Base-by-base conservation (phyloP, 805 yeast species). In the Metschnikowia gelsemii region DNA sequence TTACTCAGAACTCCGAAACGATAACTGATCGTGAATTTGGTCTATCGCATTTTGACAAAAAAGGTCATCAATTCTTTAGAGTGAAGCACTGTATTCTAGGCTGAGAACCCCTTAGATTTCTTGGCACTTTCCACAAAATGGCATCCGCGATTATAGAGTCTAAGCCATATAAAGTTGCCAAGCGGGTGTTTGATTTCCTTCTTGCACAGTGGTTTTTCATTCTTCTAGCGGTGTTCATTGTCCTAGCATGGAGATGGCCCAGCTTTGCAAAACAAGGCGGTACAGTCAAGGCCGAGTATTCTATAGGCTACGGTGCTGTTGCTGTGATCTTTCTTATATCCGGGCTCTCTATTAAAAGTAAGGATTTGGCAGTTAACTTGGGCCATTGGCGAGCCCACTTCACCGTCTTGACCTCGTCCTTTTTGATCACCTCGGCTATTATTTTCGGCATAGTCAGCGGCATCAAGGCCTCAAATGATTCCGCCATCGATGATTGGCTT, bases 201-300 rank as follows among this genome's bases (percentile, higher is more conserved):
- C 44, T 69, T 3, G 58, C 52, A 2, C 87, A 83, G 52, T 89
- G 96, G 96, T 86, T 88, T 58, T 81, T 84, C 55, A 66, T 84
- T 4, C 72, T 77, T 5, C 65, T 88, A 50, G 96, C 87, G 0
- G 75, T 83, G 1, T 79, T 85, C 42, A 75, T 89, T 27, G 82
- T 85, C 7, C 71, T 88, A 24, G 93, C 96, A 0, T 75, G 82
- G 51, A 78, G 79, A 56, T 87, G 79, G 46, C 96, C 96, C 1
- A 73, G 80, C 41, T 87, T 89, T 62, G 96, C 95, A 1, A 75
- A 87, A 43, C 85, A 80, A 50, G 91, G 87, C 12, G 96, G 96
- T 2, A 68, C 80, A 12, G 78, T 88, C 26, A 69, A 75, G 46
- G 90, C 82, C 4, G 79, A 88, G 58, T 87, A 86, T 58, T 68